Base-by-base conservation (phyloP, 2,329 filamentous ascomycete genomes). In the Blastomyces percursus region DNA sequence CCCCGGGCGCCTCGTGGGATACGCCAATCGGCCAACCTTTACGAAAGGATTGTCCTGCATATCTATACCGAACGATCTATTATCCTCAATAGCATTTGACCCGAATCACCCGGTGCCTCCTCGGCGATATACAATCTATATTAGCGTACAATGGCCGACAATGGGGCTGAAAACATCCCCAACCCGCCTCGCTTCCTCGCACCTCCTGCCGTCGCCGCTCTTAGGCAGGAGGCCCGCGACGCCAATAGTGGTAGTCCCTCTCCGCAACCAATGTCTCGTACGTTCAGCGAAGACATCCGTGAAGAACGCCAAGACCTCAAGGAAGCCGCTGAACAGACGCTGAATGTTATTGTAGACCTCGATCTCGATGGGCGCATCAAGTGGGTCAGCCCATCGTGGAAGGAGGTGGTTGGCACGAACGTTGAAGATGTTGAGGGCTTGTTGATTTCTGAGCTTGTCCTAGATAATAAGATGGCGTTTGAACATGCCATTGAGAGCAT, bases 331-430 rank as follows among this genome's bases (percentile, higher is more conserved):
- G 93, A 97, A 77, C 91, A 96, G 78, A 96, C 92, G 27, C 82
- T 96, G 73, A 99, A 97, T 76, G 90, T 96, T 66, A 96, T 99
- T 73, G 83, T 99, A 72, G 93, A 99, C 77, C 82, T 99, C 67
- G 91, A 91, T 71, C 83, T 97, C 62, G 89, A 96, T 72, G 91
- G 91, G 67, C 88, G 86, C 65, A 88, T 99, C 70, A 89, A 91
- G 76, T 99, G 94, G 90, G 92, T 96, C 69, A 97, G 93, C 74
- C 90, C 92, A 14, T 96, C 93, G 19, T 99, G 94, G 94, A 84
- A 85, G 64, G 91, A 97, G 70, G 88, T 99, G 59, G 88, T 97
- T 64, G 94, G 94, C 63, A 93, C 89, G 3, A 78, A 84, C 54
- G 82, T 87, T 48, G 86, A 89, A 52, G 82, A 84, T 8, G 85